Percentiles rank a stretch among this genome's conserved stretches.
Evolutionary conservation across 2,329 filamentous ascomycete genomes (phyloP).

Genomic region (Juglanconis sp.): DNA sequence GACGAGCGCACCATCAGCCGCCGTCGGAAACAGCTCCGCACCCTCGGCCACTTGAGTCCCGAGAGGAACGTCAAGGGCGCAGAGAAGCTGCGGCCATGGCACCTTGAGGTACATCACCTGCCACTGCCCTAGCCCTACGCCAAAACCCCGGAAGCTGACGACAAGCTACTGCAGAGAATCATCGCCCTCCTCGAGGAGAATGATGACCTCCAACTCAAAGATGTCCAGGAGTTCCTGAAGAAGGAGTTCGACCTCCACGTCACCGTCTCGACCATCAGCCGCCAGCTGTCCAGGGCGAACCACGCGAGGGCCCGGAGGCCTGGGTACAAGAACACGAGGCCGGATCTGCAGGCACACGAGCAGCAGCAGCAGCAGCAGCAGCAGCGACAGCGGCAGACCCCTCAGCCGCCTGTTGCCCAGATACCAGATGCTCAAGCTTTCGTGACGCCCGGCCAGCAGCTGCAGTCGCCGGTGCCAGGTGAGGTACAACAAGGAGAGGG

Average conservation of each 20-base stretch:
- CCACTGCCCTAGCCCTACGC: background rate
- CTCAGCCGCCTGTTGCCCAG: background rate
- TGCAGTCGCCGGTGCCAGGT: background rate
- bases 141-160: background rate
- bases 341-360: constrained; percentile 11
- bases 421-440: background rate
- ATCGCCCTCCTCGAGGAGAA: constrained; percentile 15
- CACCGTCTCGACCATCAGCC: constrained; percentile 15
- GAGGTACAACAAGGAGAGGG: background rate
- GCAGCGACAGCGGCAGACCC: background rate
- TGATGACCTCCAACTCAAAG: constrained; percentile 14
- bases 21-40: constrained; percentile 15
- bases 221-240: constrained; percentile 13
- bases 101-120: constrained; percentile 14
- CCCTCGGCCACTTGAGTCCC: constrained; percentile 15
- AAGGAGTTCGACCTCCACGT: constrained; percentile 17
- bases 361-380: background rate
- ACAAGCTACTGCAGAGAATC: constrained; percentile 9
- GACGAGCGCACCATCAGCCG: constrained; percentile 18
- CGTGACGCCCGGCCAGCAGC: background rate
- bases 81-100: constrained; percentile 17
- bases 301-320: constrained; percentile 12
- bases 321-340: constrained; percentile 17
- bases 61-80: constrained; percentile 16
- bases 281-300: constrained; percentile 15